These are phyloP conservation scores for Aureobasidium pullulans DNA, from an alignment of 2,329 filamentous ascomycete genomes.

Conservation along the genomic window DNA sequence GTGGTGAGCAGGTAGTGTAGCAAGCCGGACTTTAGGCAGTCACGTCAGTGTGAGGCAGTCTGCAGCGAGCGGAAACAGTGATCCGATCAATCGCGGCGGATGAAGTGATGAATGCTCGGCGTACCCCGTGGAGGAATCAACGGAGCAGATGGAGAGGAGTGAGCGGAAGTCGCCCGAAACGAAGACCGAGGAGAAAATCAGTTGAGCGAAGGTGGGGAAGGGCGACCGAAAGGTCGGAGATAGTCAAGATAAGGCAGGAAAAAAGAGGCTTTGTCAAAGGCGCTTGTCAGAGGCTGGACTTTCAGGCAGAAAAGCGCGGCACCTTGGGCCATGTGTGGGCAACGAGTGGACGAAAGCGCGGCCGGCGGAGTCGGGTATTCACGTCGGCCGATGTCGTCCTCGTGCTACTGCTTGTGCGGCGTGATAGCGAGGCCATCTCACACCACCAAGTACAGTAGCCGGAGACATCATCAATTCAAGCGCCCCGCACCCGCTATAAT, in stretches of 20 bases:
- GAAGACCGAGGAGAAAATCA: constrained; percentile 7
- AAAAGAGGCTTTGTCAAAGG: neutral
- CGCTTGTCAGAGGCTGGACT: neutral
- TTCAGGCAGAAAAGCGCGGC: neutral
- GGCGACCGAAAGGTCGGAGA: neutral
- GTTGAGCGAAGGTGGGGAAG: neutral
- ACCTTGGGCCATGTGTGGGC: neutral
- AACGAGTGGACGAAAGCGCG: constrained; percentile 5
- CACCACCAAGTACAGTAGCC: neutral
- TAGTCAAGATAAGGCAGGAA: constrained; percentile 9
- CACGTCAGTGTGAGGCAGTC: neutral
- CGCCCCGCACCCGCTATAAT: neutral
- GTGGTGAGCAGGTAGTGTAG: neutral
- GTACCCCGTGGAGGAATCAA: constrained; percentile 9
- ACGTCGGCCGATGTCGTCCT: constrained; percentile 10
- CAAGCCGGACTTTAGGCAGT: neutral
- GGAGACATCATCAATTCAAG: neutral
- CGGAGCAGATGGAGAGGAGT: constrained; percentile 1
- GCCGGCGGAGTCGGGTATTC: neutral
- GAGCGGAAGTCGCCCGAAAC: neutral
- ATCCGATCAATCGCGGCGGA: neutral
- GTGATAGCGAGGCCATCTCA: constrained; percentile 9
- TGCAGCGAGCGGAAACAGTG: neutral
- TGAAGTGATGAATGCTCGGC: neutral
- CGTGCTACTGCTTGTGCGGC: neutral